Evolutionary conservation across 108 stramenopile species (phyloP).

Genomic region (Cyclotella choctawhatcheeana): DNA sequence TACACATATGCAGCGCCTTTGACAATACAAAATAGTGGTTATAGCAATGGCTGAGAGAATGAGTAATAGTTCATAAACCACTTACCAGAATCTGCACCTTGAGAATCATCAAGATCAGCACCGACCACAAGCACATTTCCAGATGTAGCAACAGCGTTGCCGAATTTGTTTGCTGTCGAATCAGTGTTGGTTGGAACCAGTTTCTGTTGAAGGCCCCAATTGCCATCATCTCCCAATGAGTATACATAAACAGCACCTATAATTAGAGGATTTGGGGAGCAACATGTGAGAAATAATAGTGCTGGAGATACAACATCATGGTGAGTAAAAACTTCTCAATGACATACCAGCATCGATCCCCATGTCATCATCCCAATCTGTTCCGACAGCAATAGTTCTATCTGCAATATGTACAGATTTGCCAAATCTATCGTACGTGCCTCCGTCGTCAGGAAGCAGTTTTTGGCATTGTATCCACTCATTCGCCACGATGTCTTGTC

Average conservation of each 20-base stretch:
- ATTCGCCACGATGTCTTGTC: constrained; percentile 6
- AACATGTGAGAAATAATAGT: background rate
- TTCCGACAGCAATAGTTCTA: constrained; percentile 34
- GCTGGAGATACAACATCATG: background rate
- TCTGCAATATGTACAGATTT: constrained; percentile 29
- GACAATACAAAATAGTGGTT: background rate
- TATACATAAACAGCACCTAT: constrained; percentile 38
- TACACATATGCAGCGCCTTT: constrained; percentile 35
- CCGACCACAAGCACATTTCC: constrained; percentile 33
- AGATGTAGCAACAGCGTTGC: constrained; percentile 25
- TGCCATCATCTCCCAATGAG: constrained; percentile 41
- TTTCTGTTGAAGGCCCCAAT: constrained; percentile 41
- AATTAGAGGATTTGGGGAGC: background rate
- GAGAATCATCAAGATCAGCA: constrained; percentile 32
- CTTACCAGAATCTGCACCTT: constrained; percentile 28
- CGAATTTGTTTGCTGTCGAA: constrained; percentile 32
- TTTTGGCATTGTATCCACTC: constrained; percentile 48
- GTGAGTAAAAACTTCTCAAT: too few species aligned
- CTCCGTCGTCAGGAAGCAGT: constrained; percentile 40
- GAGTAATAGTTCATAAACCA: background rate
- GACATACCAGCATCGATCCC: constrained; percentile 39
- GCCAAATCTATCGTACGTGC: constrained; percentile 30
- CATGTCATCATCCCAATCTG: constrained; percentile 39
- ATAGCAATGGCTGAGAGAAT: too few species aligned
- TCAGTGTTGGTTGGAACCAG: constrained; percentile 32